Evolutionary conservation across 345 rosid species (phyloP).

Genomic region (Hibiscus mutabilis): DNA sequence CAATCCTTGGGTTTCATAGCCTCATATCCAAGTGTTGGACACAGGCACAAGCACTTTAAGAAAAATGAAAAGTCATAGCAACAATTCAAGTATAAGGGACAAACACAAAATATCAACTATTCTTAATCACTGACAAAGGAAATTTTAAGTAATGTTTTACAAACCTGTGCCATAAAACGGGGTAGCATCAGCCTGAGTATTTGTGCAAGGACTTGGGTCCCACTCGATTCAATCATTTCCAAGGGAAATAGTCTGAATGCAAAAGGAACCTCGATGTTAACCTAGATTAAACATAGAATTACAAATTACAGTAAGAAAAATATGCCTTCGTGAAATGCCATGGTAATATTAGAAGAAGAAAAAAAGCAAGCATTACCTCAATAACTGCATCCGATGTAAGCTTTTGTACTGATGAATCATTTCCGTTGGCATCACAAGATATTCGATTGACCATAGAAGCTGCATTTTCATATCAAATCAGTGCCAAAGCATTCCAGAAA

Average conservation of each 20-base stretch:
- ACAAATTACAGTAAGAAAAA: constrained; percentile 3
- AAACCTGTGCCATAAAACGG: constrained; percentile 87
- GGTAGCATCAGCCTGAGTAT: constrained; percentile 82
- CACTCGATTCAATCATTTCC: constrained; percentile 68
- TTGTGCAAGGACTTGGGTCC: constrained; percentile 75
- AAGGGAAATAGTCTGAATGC: constrained; percentile 68
- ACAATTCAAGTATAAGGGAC: background rate
- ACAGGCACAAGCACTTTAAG: background rate
- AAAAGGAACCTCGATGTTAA: constrained; percentile 71
- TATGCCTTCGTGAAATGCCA: background rate
- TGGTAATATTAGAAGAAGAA: background rate
- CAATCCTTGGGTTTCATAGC: background rate
- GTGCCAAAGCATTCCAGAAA: constrained; percentile 32
- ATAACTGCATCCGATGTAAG: constrained; percentile 87
- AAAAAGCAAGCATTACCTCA: constrained; percentile 40
- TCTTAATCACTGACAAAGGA: background rate
- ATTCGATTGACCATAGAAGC: constrained; percentile 88
- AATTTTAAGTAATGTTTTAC: constrained; percentile 11
- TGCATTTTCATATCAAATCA: constrained; percentile 51
- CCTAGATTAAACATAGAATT: constrained; percentile 29
- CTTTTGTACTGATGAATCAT: constrained; percentile 37
- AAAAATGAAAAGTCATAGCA: background rate
- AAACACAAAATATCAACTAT: background rate
- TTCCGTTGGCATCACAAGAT: constrained; percentile 43
- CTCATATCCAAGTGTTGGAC: background rate